A percentile compares a stretch with the other conserved stretches of the same genome.
Conservation (phyloP, 2,329 filamentous ascomycete species). For the Penicillium sp. region DNA sequence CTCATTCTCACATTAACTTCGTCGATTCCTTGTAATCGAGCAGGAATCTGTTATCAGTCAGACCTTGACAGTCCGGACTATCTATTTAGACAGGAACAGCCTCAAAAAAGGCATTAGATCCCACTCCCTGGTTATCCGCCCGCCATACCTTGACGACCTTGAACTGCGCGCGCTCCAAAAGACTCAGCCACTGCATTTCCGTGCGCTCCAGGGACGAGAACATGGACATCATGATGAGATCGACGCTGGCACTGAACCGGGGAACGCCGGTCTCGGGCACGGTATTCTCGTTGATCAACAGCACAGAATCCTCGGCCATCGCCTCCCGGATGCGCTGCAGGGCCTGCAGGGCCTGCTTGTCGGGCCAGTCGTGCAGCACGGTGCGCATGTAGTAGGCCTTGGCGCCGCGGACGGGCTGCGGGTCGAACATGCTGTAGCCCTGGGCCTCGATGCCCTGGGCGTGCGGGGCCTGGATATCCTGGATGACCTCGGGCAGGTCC, state of each 20-base stretch:
- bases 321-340: constrained; percentile 5
- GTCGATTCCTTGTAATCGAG: no score
- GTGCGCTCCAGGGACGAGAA: constrained; percentile 11
- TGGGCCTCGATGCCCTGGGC: neutral
- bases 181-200: constrained; percentile 8
- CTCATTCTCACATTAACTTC: no score
- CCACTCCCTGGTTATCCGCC: neutral
- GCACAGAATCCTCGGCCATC: constrained; percentile 8
- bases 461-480: neutral
- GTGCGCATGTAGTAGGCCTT: constrained; percentile 9
- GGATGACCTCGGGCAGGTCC: constrained; percentile 15
- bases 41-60: no score
- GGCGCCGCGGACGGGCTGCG: constrained; percentile 18
- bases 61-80: no score
- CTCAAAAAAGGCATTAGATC: neutral
- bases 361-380: constrained; percentile 8
- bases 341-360: constrained; percentile 3
- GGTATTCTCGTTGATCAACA: constrained; percentile 7
- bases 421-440: neutral
- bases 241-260: neutral
- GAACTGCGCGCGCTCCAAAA: constrained; percentile 10
- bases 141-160: constrained; percentile 8
- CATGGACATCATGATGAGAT: constrained; percentile 5
- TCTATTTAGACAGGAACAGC: constrained; percentile 2
- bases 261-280: neutral